Base-by-base conservation (phyloP, 345 rosid species). In the Syzygium aqueum region DNA sequence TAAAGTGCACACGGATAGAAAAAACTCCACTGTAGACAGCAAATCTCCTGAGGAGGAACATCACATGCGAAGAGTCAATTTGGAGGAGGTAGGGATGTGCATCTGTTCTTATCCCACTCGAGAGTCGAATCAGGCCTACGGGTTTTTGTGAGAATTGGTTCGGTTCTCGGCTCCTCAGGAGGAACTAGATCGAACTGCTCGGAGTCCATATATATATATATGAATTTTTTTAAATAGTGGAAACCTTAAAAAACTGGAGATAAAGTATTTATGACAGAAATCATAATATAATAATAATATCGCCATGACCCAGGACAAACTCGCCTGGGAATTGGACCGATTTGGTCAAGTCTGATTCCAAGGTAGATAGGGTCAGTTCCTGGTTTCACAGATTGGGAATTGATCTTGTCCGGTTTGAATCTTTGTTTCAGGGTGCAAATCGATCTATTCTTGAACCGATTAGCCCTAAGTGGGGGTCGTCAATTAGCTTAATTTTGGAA, bases 401-500 rank as follows among this genome's bases (percentile, higher is more conserved):
- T 43, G 46, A 43, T 5, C 46, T 7, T 43, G 46, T 43, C 1
- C 46, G 46, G 3, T 43, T 5, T 7, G 7, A 43, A 43, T 43
- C 11, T 56, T 22, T 3, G 5, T 73, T 73, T 37, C 13, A 33
- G 7, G 3, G 3, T 73, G 49, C 0, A 9, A 73, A 73, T 1
- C 5, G 2, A 17, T 5, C 14, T 73, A 19, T 3, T 4, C 12
- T 9, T 1, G 7, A 23, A 56, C 8, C 3, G 27, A 21, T 54
- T 5, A 21, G 3, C 11, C 23, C 23, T 43, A 2, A 0, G 25
- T 2, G 23, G 7, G 21, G 1, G 9, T 7, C 8, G 8, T 53
- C 56, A 21, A 53, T 53, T 53, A 17, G 25, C 57, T 53, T 53
- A 53, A 56, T 56, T 56, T 56, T 56, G 61, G 23, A 56, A 22